Conservation (phyloP, 768 basidiomycete species). For the Melanogaster broomeanus region DNA sequence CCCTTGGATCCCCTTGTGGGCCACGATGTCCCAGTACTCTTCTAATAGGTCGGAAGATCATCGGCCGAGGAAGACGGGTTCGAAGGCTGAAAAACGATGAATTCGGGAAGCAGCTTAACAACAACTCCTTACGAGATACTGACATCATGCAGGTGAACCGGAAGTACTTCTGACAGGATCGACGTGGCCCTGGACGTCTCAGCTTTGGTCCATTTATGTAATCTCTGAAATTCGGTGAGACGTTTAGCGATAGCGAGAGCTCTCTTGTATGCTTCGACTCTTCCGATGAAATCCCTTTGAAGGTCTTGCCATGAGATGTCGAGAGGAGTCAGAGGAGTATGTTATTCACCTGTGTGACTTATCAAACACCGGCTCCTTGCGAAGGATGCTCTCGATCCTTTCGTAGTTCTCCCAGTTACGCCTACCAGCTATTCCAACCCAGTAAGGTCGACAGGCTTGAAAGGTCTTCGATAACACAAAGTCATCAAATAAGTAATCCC, state of each 20-base stretch:
- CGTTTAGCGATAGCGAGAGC: conserved; percentile 56
- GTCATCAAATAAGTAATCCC: conserved; percentile 55
- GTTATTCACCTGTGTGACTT: conserved; percentile 52
- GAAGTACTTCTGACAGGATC: conserved; percentile 53
- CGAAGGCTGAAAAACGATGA: conserved; percentile 44
- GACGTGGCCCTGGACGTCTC: conserved; percentile 49
- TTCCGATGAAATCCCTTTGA: conserved; percentile 55
- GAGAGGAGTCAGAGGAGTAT: background rate
- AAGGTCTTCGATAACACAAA: background rate
- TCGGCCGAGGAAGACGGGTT: conserved; percentile 67
- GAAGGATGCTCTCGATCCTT: conserved; percentile 46
- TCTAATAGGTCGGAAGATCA: conserved; percentile 53
- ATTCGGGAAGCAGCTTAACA: conserved; percentile 28
- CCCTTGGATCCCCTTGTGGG: conserved; percentile 61
- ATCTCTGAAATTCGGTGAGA: conserved; percentile 57
- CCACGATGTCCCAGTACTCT: conserved; percentile 51
- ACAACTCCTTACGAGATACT: conserved; percentile 24
- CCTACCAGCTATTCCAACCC: conserved; percentile 43
- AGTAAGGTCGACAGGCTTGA: background rate
- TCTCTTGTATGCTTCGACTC: conserved; percentile 57
- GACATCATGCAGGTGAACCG: conserved; percentile 44
- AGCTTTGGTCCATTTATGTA: conserved; percentile 52
- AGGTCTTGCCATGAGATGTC: background rate
- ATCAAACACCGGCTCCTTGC: conserved; percentile 59
- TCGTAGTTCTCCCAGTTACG: conserved; percentile 51